A percentile compares a stretch with the other conserved stretches of the same genome.
These are phyloP conservation scores for Elasticomyces elasticus DNA, from an alignment of 495 filamentous ascomycete genomes.

Conservation along the genomic window DNA sequence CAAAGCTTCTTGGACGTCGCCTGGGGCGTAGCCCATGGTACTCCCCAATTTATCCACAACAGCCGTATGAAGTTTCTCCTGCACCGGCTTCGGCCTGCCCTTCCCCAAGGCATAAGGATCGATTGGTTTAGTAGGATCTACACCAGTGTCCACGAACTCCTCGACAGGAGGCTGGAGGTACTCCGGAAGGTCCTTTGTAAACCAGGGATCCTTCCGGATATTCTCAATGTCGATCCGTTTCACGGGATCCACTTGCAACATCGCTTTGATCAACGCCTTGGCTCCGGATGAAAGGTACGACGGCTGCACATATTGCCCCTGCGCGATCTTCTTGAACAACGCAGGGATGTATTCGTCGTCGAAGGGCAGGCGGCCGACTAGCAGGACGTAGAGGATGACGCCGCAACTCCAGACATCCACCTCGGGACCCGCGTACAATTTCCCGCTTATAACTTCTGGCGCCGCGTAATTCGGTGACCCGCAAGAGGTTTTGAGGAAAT, in stretches of 20 bases:
- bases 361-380: conserved; percentile 86
- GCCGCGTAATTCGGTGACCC: conserved; percentile 97
- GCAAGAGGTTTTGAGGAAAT: conserved; percentile 97
- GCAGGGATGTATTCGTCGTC: conserved; percentile 93
- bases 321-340: conserved; percentile 79
- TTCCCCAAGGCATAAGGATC: conserved; percentile 67
- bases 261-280: conserved; percentile 73
- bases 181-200: conserved; percentile 68
- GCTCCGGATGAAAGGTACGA: conserved; percentile 79
- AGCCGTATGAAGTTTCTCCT: conserved; percentile 80
- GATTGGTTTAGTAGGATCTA: conserved; percentile 82
- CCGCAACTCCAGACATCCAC: conserved; percentile 99
- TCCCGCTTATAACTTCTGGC: conserved; percentile 94
- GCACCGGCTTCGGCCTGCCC: conserved; percentile 62
- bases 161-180: conserved; percentile 87
- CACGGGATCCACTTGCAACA: conserved; percentile 91
- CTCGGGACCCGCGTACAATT: conserved; percentile 93
- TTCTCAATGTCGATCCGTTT: conserved; percentile 88
- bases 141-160: conserved; percentile 85
- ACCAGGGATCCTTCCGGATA: conserved; percentile 93
- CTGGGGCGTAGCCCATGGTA: conserved; percentile 92
- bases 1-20: conserved; percentile 90
- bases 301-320: conserved; percentile 80
- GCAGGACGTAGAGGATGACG: conserved; percentile 91
- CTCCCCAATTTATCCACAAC: conserved; percentile 91